Evolutionary conservation across 768 basidiomycete species (phyloP), one percentile per base, ranked within the genome.

Genomic region (Jaapia argillacea): DNA sequence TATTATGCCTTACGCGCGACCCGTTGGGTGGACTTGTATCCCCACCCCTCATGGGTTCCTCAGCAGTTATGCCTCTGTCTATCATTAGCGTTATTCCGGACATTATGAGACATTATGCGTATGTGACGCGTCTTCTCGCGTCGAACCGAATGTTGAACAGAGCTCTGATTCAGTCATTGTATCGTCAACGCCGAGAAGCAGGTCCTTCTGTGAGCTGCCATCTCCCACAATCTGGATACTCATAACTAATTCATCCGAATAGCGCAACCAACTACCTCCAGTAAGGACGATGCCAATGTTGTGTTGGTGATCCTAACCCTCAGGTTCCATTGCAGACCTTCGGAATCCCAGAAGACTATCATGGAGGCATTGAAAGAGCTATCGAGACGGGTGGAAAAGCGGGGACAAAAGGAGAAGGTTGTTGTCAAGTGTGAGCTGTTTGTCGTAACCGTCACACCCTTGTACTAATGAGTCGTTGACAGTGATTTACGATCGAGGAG

Each of bases 51-150:
- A 59, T 84, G 41, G 82, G 72, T 1, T 69, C 71, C 6, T 74
- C 71, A 12, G 79, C 78, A 5, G 77, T 79, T 13, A 69, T 81
- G 24, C 81, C 79, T 12, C 61, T 82, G 25, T 64, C 72, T 5
- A 70, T 24, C 18, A 12, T 18, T 10, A 23, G 42, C 41, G 27
- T 45, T 5, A 78, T 83, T 36, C 79, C 83, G 0, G 83, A 85
- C 51, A 85, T 84, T 50, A 80, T 83, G 69, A 68, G 71, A 42
- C 82, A 85, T 52, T 79, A 81, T 60, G 66, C 71, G 16, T 72
- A 77, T 39, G 65, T 75, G 39, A 81, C 85, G 42, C 68, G 77
- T 20, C 62, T 67, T 24, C 81, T 81, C 6, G 61, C 80, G 51
- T 63, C 72, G 28, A 81, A 85, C 78, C 54, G 58, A 68, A 37